Evolutionary conservation across 805 yeast genomes (phyloP), one percentile per base, ranked within the genome.

Genomic region (Cyberlindnera xishuangbannaensis): DNA sequence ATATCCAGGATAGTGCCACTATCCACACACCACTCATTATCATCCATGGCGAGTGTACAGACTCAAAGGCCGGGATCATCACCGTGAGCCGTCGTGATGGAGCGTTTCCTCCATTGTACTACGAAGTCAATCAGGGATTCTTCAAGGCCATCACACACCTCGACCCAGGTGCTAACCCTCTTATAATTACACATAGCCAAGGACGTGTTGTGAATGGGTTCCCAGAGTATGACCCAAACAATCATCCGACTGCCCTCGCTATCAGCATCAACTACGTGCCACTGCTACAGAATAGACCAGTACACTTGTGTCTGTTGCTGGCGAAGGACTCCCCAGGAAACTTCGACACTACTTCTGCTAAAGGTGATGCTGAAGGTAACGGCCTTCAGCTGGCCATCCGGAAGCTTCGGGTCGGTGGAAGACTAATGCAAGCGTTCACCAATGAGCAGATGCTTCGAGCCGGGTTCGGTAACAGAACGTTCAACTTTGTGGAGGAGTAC

Each of bases 401-500:
- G 43, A 85, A 85, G 53, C 54, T 90, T 43, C 73, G 92, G 47
- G 73, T 86, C 40, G 95, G 84, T 4, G 95, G 83, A 5, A 68
- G 95, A 46, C 57, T 88, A 57, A 84, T 85, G 95, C 90, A 85
- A 48, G 94, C 95, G 1, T 87, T 72, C 56, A 88, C 97, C 0
- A 78, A 76, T 47, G 97, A 88, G 46, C 95, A 87, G 52, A 85
- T 90, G 95, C 56, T 76, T 33, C 62, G 79, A 25, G 70, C 74
- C 28, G 88, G 92, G 0, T 73, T 84, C 51, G 94, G 95, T 9
- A 73, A 78, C 43, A 64, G 97, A 40, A 67, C 83, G 4, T 86
- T 86, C 58, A 74, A 75, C 40, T 82, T 86, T 43, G 77, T 67
- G 2, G 95, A 88, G 47, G 83, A 76, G 43, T 71, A 67, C 41